Base-by-base conservation (phyloP, 495 filamentous ascomycete species). In the Sphaerosporella brunnea region DNA sequence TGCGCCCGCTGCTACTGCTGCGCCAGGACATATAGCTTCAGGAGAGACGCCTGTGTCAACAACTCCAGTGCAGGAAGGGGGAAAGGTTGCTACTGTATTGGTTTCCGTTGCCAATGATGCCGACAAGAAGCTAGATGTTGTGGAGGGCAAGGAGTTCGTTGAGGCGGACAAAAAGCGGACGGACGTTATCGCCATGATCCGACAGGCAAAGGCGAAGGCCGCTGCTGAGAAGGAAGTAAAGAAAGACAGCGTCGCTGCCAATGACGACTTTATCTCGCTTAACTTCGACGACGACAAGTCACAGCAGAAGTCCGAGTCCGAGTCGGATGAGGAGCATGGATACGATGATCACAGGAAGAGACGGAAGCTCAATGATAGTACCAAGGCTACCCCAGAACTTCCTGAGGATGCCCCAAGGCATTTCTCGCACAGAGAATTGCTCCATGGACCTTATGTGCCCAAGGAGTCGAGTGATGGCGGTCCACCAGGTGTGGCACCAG, bases 251-350 rank as follows among this genome's bases (percentile, higher is more conserved):
- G 5, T 63, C 56, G 36, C 67, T 65, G 23, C 68, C 53, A 28
- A 56, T 18, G 47, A 75, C 42, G 15, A 67, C 57, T 48, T 65
- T 58, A 60, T 76, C 69, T 19, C 59, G 34, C 20, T 73, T 66
- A 51, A 56, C 51, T 51, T 63, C 64, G n/a, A 64, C 40, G 19
- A 75, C 36, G 15, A 68, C 5, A 0, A 60, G 16, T 10, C 62
- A 7, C n/a, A 26, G 18, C 23, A 24, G 9, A 4, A 53, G 52
- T 11, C 64, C 37, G 1, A 62, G 51, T 13, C 64, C 9, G 4
- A 53, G 52, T 10, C 64, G 37, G 0, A 62, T 51, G 13, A 64
- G 65, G 19, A 67, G 47, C n/a, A n/a, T n/a, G 18, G 54, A 44
- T 3, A 63, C 28, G 9, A 65, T 26, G 23, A 62, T 50, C 4